Conservation (phyloP, 495 filamentous ascomycete species). For the Talaromyces borbonicus region DNA sequence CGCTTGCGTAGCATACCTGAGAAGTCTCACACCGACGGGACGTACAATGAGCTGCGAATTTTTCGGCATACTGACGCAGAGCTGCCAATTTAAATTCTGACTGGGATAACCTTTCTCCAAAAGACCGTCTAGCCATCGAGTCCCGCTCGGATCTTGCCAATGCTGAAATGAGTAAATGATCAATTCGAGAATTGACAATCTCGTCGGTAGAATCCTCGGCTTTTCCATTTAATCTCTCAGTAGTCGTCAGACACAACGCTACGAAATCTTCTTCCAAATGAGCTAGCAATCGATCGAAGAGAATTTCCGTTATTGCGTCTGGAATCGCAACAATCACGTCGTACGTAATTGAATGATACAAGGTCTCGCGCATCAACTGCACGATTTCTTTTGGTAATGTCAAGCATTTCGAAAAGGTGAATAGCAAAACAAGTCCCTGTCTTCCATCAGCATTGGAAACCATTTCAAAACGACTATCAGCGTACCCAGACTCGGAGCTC, state of each 20-base stretch:
- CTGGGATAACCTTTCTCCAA: not conserved
- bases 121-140: not conserved
- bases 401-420: slow-evolving; percentile 17
- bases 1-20: not conserved
- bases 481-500: slow-evolving; percentile 36
- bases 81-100: not conserved
- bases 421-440: slow-evolving; percentile 31
- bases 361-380: slow-evolving; percentile 15
- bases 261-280: not conserved
- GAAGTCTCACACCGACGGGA: not conserved
- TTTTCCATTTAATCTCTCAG: not conserved
- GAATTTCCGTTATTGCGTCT: not conserved
- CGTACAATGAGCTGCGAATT: not conserved
- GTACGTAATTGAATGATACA: slow-evolving; percentile 15
- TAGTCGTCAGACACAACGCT: not conserved
- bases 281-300: not conserved
- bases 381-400: slow-evolving; percentile 18
- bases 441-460: slow-evolving; percentile 7
- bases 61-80: not conserved
- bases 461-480: not conserved
- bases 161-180: not conserved
- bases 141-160: not conserved
- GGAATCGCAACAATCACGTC: not conserved
- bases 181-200: not conserved
- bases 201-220: not conserved